These are phyloP conservation scores for Kwoniella sp. DNA, from an alignment of 768 basidiomycete species.

Conservation along the genomic window DNA sequence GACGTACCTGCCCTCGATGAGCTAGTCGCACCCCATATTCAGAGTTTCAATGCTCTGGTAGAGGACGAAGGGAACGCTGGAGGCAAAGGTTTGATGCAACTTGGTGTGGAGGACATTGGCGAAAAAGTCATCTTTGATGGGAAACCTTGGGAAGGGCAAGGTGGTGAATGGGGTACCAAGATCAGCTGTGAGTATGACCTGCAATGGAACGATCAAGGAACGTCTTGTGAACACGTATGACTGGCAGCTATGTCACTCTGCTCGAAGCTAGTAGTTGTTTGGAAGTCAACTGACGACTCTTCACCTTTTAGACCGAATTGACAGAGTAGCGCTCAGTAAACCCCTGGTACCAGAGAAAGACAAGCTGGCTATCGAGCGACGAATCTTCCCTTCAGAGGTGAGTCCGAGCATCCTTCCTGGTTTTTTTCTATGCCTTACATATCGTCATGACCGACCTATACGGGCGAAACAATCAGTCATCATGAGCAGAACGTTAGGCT, in stretches of 20 bases:
- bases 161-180: slow-evolving; percentile 69
- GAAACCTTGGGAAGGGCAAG: slow-evolving; percentile 59
- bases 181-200: slow-evolving; percentile 59
- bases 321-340: slow-evolving; percentile 75
- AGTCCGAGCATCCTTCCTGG: slow-evolving; percentile 15
- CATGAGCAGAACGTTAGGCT: too few species aligned
- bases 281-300: too few species aligned
- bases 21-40: slow-evolving; percentile 88
- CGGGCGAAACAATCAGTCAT: too few species aligned
- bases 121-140: slow-evolving; percentile 93
- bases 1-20: slow-evolving; percentile 82
- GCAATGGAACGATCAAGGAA: too few species aligned
- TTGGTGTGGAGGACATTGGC: slow-evolving; percentile 79
- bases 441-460: too few species aligned
- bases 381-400: slow-evolving; percentile 88
- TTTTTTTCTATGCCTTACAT: too few species aligned
- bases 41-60: slow-evolving; percentile 95
- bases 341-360: slow-evolving; percentile 88
- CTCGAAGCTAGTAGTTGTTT: too few species aligned
- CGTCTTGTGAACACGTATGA: too few species aligned
- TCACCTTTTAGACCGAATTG: slow-evolving; percentile 74
- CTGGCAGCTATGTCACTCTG: too few species aligned
- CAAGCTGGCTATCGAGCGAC: slow-evolving; percentile 69
- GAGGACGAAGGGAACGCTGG: slow-evolving; percentile 76
- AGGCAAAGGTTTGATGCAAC: slow-evolving; percentile 74